phyloP scores from a whole-genome alignment of 768 basidiomycete genomes.

The Suillus occidentalis region DNA sequence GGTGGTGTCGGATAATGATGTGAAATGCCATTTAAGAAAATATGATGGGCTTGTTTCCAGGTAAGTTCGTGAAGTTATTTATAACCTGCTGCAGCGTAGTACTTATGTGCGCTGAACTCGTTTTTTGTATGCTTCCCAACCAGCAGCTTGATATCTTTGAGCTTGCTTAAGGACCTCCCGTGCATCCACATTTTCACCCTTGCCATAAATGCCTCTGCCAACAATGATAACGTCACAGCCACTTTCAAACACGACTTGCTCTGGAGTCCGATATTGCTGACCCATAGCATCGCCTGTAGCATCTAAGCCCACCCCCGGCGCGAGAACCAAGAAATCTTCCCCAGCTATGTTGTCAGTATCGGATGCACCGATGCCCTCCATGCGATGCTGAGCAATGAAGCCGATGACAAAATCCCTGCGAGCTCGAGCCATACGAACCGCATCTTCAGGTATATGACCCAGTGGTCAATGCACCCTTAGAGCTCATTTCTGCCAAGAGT shows the following conservation, averaged over 20 bases:
- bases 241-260: conserved; percentile 72
- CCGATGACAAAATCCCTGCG: conserved; percentile 90
- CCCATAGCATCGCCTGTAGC: conserved; percentile 81
- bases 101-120: conserved; percentile 31
- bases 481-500: conserved; percentile 96
- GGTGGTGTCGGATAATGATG: conserved; percentile 2
- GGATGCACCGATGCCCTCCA: conserved; percentile 61
- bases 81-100: background rate
- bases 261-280: conserved; percentile 92
- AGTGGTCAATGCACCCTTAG: conserved; percentile 78
- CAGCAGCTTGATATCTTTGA: conserved; percentile 79
- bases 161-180: conserved; percentile 58
- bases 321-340: conserved; percentile 88
- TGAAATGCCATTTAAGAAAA: background rate
- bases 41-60: background rate
- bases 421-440: conserved; percentile 84
- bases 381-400: conserved; percentile 88
- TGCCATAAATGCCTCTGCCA: conserved; percentile 90
- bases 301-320: conserved; percentile 90
- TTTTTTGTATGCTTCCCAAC: conserved; percentile 88
- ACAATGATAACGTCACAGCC: conserved; percentile 98
- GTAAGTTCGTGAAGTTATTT: background rate
- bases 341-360: conserved; percentile 33
- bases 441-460: conserved; percentile 81
- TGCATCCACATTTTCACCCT: conserved; percentile 41